Evolutionary conservation across 768 basidiomycete species (phyloP), one percentile per base, ranked within the genome.

Genomic region (Sistotremastrum suecicum): DNA sequence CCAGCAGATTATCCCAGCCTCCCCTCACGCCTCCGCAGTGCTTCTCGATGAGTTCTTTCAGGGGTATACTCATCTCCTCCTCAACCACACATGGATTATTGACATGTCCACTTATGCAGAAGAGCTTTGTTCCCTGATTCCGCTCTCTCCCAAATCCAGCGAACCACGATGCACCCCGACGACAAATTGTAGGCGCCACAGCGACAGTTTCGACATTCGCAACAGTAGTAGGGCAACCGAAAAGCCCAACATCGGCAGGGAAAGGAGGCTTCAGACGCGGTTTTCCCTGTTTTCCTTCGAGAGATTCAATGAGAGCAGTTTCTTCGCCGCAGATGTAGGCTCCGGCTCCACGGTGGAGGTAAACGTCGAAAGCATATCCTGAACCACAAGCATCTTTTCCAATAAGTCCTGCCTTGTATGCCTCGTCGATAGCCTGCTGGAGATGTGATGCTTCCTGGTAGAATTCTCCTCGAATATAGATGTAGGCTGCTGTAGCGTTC

Each of bases 251-350:
- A 51, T 98, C 94, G 45, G 94, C 94, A 3, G 94, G 94, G 78
- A 98, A 99, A 37, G 94, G 94, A 3, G 94, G 94, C 70, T 99
- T 99, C 52, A 99, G 71, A 43, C 94, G 75, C 0, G 94, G 94
- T 60, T 99, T 99, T 29, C 94, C 94, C 64, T 97, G 94, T 64
- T 99, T 99, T 7, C 94, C 94, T 65, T 98, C 94, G 43, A 99
- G 63, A 53, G 83, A 86, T 69, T 99, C 94, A 55, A 99, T 99
- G 20, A 99, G 69, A 3, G 94, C 94, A 0, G 94, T 98, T 65
- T 99, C 94, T 65, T 99, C 94, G 29, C 94, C 94, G 58, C 94
- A 99, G 51, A 99, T 94, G 66, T 99, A 97, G 20, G 94, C 94
- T 44, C 94, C 94, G 2, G 94, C 94, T 11, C 94, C 94, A 46